Evolutionary conservation across 176 grass and related monocot genomes (phyloP), one percentile per base, ranked within the genome.

Genomic region (Zoysia pacifica): DNA sequence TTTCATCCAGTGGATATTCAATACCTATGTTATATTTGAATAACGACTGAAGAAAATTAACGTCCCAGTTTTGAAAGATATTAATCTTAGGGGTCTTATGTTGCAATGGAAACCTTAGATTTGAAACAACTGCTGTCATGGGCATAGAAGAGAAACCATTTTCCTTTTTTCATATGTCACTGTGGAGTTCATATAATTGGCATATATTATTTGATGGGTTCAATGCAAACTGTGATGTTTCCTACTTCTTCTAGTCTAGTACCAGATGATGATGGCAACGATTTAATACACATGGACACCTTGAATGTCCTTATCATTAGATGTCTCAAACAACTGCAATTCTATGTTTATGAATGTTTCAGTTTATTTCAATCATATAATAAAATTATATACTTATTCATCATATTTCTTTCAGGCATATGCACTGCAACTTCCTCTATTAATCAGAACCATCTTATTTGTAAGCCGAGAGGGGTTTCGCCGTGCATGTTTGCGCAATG

Each of bases 381-480:
- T 63, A 70, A 3, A 64, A 71, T 4, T 52, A 35, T 62, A 18
- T 58, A 19, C 60, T 50, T 65, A 40, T 15, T 59, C 72, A 15
- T 63, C 61, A 61, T 82, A 43, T 83, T 48, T 88, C 46, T 85
- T 73, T 75, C 86, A 99, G 96, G 81, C 91, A 44, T 99, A 93
- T 4, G 82, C 96, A 47, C 78, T 99, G 70, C 96, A 99, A 59
- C 88, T 99, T 89, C 96, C 93, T 83, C 91, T 99, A 45, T 99
- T 95, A 72, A 89, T 99, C 75, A 99, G 89, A 13, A 87, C 84
- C 19, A 74, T 99, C 42, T 89, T 99, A 67, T 99, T 99, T 91
- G 80, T 99, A 75, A 99, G 96, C 64, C 86, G 96, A 39, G 96
- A 99, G 65, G 96, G 96, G 20, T 99, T 99, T 87, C 93, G 96